phyloP scores from a whole-genome alignment of 441 rosid genomes.

The Melastoma candidum region DNA sequence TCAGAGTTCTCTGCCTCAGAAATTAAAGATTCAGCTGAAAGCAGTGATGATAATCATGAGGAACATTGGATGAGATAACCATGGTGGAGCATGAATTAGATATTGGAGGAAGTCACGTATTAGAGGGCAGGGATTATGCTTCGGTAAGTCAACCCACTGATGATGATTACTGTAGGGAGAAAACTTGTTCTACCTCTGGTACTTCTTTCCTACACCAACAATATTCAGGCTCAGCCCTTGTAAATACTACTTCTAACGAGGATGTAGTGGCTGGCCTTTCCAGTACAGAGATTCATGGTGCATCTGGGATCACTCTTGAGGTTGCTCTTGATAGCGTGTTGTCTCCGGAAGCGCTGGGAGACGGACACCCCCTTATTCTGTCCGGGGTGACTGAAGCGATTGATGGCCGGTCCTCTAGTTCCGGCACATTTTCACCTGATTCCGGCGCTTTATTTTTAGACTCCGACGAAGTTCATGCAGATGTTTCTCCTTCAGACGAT shows the following conservation, averaged over 20 bases:
- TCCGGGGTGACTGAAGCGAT: slow-evolving; percentile 22
- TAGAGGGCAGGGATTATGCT: slow-evolving; percentile 29
- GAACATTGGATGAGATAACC: slow-evolving; percentile 19
- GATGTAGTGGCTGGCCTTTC: slow-evolving; percentile 34
- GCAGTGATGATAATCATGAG: slow-evolving; percentile 18
- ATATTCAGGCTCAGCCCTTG: slow-evolving; percentile 36
- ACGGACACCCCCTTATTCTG: slow-evolving; percentile 15
- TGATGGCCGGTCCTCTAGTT: slow-evolving; percentile 17
- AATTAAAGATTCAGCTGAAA: slow-evolving; percentile 25
- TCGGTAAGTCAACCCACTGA: slow-evolving; percentile 31
- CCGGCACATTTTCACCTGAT: slow-evolving; percentile 22
- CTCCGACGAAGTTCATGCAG: slow-evolving; percentile 16
- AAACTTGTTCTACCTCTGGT: slow-evolving; percentile 31
- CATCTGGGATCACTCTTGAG: slow-evolving; percentile 22
- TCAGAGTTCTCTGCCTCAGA: slow-evolving; percentile 24
- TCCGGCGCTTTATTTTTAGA: slow-evolving; percentile 22
- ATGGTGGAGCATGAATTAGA: slow-evolving; percentile 18
- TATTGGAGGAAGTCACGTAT: slow-evolving; percentile 22
- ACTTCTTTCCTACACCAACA: slow-evolving; percentile 34
- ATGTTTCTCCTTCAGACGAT: slow-evolving; percentile 24
- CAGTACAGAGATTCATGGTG: slow-evolving; percentile 29
- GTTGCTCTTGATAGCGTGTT: slow-evolving; percentile 22
- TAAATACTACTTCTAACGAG: slow-evolving; percentile 32
- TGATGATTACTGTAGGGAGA: slow-evolving; percentile 29
- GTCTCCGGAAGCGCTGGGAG: slow-evolving; percentile 23